A percentile compares a stretch with the other conserved stretches of the same genome.
phyloP scores from a whole-genome alignment of 2,329 filamentous ascomycete species.

The Triangularia verruculosa region DNA sequence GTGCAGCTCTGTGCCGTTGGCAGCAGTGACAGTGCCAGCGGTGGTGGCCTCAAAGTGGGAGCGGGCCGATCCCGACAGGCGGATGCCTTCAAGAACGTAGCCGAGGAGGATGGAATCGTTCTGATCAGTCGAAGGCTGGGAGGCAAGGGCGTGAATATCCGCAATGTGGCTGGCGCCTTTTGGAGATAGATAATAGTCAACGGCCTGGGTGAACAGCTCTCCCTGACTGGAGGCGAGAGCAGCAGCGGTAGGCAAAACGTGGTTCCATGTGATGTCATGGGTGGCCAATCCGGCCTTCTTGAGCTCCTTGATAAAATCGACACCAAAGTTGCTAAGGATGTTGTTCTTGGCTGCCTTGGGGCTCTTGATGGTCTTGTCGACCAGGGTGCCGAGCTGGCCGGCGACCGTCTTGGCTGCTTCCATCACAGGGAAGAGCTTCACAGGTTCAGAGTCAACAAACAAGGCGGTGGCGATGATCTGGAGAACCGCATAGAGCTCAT shows the following conservation, averaged over 20 bases:
- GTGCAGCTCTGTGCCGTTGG: conserved; percentile 49
- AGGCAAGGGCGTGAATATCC: conserved; percentile 59
- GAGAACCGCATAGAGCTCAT: conserved; percentile 60
- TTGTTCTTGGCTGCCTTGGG: conserved; percentile 51
- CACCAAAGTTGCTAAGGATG: conserved; percentile 60
- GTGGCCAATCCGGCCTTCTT: conserved; percentile 60
- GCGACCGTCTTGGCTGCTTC: conserved; percentile 56
- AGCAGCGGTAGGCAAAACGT: conserved; percentile 65
- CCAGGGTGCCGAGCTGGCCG: conserved; percentile 55
- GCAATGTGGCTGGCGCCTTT: conserved; percentile 54
- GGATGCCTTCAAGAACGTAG: conserved; percentile 69
- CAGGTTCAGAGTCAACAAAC: conserved; percentile 64
- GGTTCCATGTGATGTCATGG: conserved; percentile 67
- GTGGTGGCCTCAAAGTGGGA: conserved; percentile 55
- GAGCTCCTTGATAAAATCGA: conserved; percentile 62
- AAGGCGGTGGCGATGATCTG: conserved; percentile 63
- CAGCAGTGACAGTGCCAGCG: conserved; percentile 45
- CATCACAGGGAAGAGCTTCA: conserved; percentile 62
- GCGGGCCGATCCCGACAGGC: conserved; percentile 58
- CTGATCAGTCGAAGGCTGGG: conserved; percentile 51
- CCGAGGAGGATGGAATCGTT: conserved; percentile 63
- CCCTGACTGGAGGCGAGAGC: conserved; percentile 69
- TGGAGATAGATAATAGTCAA: conserved; percentile 68
- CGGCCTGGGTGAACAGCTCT: conserved; percentile 67
- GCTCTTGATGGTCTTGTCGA: conserved; percentile 65